phyloP scores from a whole-genome alignment of 108 stramenopile species.

The Thalassiosira profunda region DNA sequence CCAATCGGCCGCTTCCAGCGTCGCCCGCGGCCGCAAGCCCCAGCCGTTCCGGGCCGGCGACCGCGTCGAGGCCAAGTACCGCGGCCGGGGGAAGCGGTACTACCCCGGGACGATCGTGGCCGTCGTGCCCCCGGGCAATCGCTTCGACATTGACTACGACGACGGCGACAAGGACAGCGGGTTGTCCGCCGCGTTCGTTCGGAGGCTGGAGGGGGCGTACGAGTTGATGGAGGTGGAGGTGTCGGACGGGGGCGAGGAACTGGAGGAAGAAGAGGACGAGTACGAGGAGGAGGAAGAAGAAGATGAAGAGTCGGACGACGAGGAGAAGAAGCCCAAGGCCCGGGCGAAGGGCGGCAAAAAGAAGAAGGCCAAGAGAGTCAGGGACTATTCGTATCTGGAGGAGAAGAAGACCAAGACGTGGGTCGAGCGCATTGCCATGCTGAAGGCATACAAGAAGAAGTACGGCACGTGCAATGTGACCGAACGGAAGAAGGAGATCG shows the following conservation, averaged over 20 bases:
- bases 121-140: no score
- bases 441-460: constrained; percentile 12
- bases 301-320: not conserved
- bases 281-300: not conserved
- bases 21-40: no score
- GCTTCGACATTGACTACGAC: no score
- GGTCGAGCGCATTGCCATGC: constrained; percentile 2
- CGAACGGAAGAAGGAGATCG: not conserved
- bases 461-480: constrained; percentile 13
- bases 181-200: no score
- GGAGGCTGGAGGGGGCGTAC: no score
- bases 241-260: not conserved
- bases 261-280: not conserved
- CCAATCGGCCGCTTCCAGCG: no score
- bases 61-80: no score
- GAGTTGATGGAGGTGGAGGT: no score
- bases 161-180: no score
- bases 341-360: not conserved
- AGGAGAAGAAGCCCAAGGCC: not conserved
- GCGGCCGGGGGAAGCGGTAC: no score
- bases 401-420: not conserved
- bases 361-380: not conserved
- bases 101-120: no score
- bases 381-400: not conserved
- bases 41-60: no score